These are phyloP conservation scores for Artemisia tridentata DNA, from an alignment of 129 eudicot species.

Conservation along the genomic window DNA sequence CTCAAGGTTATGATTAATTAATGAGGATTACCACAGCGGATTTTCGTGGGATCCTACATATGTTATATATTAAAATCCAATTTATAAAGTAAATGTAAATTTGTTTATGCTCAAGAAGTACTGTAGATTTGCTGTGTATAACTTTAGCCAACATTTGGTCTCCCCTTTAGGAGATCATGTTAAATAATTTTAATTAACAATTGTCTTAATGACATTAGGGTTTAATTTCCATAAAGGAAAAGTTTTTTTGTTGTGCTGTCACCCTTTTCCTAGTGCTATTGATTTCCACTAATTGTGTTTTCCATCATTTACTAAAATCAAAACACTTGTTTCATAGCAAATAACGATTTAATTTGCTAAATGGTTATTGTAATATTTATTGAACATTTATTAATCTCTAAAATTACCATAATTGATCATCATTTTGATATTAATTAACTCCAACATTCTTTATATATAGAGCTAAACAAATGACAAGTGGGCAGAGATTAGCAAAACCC, in stretches of 20 bases:
- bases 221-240: slow-evolving; percentile 20
- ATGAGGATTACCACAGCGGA: too few species aligned
- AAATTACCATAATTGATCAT: too few species aligned
- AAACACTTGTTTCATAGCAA: not conserved
- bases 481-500: too few species aligned
- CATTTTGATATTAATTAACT: too few species aligned
- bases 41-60: too few species aligned
- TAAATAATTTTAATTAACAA: slow-evolving; percentile 9
- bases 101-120: not conserved
- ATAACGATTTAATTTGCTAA: not conserved
- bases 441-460: too few species aligned
- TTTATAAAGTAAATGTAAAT: not conserved
- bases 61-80: not conserved
- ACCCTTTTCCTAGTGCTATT: slow-evolving; percentile 37
- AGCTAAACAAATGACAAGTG: too few species aligned
- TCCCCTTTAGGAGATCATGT: slow-evolving; percentile 24
- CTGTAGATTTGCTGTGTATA: not conserved
- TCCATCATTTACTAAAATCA: slow-evolving; percentile 13
- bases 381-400: not conserved
- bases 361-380: not conserved
- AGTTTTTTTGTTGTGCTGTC: slow-evolving; percentile 38
- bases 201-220: slow-evolving; percentile 4
- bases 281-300: slow-evolving; percentile 30
- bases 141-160: slow-evolving; percentile 29
- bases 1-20: too few species aligned